These are phyloP conservation scores for Inonotus hispidus DNA, from an alignment of 1,284 basidiomycete species.

Conservation along the genomic window DNA sequence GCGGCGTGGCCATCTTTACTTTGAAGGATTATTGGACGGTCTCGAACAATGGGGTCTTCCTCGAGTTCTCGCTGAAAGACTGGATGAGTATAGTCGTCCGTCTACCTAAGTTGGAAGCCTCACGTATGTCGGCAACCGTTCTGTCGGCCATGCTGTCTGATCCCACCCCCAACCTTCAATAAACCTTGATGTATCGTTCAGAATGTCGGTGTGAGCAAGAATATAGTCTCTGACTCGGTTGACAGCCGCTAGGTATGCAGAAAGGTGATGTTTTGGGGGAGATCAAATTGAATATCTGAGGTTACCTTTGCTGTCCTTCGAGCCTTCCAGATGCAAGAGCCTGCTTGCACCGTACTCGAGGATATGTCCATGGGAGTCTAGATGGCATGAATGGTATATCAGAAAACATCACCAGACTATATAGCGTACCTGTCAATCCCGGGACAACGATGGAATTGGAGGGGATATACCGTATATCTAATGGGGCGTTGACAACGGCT, in stretches of 20 bases:
- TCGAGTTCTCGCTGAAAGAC: slow-evolving; percentile 63
- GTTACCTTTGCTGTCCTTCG: slow-evolving; percentile 51
- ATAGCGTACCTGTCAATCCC: slow-evolving; percentile 54
- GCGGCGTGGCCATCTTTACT: slow-evolving; percentile 88
- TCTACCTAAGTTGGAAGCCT: slow-evolving; percentile 22
- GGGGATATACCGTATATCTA: slow-evolving; percentile 27
- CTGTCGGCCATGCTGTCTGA: slow-evolving; percentile 70
- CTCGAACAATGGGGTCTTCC: slow-evolving; percentile 57
- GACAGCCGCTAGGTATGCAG: slow-evolving; percentile 49
- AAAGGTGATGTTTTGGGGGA: neutral
- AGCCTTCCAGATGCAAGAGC: slow-evolving; percentile 61
- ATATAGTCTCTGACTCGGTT: slow-evolving; percentile 63
- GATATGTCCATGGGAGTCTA: slow-evolving; percentile 81
- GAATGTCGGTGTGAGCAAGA: slow-evolving; percentile 47
- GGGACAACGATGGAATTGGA: slow-evolving; percentile 57
- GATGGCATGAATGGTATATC: neutral
- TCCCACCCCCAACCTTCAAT: slow-evolving; percentile 90
- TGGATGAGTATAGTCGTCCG: slow-evolving; percentile 1
- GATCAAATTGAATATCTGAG: slow-evolving; percentile 4
- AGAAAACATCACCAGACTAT: slow-evolving; percentile 1
- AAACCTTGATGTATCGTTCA: slow-evolving; percentile 52
- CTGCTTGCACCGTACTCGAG: slow-evolving; percentile 69
- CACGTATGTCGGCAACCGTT: slow-evolving; percentile 73
- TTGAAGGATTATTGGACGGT: slow-evolving; percentile 67
- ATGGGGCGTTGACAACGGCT: neutral